Evolutionary conservation across 2,329 filamentous ascomycete species (phyloP).

Genomic region (Ophiostoma triangulosporum): DNA sequence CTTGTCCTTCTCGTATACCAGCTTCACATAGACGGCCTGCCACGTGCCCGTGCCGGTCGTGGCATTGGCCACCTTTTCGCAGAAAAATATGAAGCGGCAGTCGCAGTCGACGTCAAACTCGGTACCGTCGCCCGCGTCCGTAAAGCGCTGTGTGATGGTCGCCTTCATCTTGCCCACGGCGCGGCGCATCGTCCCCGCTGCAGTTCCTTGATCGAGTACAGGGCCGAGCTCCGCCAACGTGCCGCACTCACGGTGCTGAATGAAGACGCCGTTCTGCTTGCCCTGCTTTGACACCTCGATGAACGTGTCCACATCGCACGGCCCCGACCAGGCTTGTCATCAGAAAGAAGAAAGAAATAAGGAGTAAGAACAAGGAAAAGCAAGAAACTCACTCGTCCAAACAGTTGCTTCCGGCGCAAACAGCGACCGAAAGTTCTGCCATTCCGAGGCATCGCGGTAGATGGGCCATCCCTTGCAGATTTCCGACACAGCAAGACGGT

Average conservation of each 20-base stretch:
- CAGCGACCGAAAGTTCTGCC: constrained; percentile 35
- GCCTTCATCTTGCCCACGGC: constrained; percentile 27
- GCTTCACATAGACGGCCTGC: constrained; percentile 32
- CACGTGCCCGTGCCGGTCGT: constrained; percentile 15
- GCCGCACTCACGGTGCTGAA: constrained; percentile 38
- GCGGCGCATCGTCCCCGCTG: constrained; percentile 24
- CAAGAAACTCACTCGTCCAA: constrained; percentile 31
- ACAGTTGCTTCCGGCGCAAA: constrained; percentile 33
- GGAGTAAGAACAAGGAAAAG: background rate
- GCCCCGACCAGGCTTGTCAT: constrained; percentile 31
- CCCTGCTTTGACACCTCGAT: constrained; percentile 35
- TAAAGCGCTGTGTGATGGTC: constrained; percentile 39
- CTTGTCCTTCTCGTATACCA: constrained; percentile 38
- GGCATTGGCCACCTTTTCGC: constrained; percentile 16
- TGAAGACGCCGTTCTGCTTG: constrained; percentile 37
- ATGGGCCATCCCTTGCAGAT: constrained; percentile 42
- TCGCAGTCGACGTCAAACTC: constrained; percentile 38
- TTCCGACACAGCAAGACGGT: constrained; percentile 33
- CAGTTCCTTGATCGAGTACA: constrained; percentile 12
- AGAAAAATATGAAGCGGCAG: constrained; percentile 36
- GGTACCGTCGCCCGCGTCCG: constrained; percentile 17
- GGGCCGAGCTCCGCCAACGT: constrained; percentile 13
- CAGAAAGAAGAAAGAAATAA: background rate
- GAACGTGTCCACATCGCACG: constrained; percentile 30
- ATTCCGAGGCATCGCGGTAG: constrained; percentile 39